These are phyloP conservation scores for Boletus bicolor DNA, from an alignment of 768 basidiomycete species.

Conservation along the genomic window DNA sequence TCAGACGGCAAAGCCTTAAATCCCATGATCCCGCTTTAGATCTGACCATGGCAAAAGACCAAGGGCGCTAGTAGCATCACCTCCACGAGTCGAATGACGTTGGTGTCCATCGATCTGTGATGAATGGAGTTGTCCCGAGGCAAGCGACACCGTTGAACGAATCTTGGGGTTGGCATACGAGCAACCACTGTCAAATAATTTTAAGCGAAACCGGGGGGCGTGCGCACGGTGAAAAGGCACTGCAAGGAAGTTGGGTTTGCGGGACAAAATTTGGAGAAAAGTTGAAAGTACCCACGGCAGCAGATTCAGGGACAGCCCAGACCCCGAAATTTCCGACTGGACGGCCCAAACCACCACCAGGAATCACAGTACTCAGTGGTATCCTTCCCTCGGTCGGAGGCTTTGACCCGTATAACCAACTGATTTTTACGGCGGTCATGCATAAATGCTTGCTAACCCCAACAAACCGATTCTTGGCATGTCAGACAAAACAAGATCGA, in stretches of 20 bases:
- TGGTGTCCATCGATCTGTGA: neutral
- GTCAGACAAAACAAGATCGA: conserved; percentile 2
- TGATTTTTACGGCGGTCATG: conserved; percentile 2
- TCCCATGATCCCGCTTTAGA: neutral
- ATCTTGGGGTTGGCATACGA: neutral
- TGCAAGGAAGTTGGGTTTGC: neutral
- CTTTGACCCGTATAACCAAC: neutral
- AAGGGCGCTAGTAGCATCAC: neutral
- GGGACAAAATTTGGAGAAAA: neutral
- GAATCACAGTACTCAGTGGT: neutral
- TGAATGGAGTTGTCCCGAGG: neutral
- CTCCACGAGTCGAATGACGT: neutral
- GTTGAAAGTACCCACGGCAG: neutral
- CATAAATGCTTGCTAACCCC: neutral
- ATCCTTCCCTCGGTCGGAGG: neutral
- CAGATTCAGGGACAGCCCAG: neutral
- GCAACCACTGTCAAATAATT: neutral
- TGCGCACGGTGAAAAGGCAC: neutral
- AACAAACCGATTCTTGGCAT: neutral
- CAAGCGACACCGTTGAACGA: neutral
- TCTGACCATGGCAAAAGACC: neutral
- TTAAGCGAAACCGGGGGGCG: neutral
- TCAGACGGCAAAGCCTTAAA: neutral
- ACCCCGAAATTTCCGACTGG: no score
- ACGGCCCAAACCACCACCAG: neutral